Percentiles rank a stretch among this genome's conserved stretches.
These are phyloP conservation scores for Zygosaccharomyces pseudorouxii DNA, from an alignment of 805 yeast species.

Conservation along the genomic window DNA sequence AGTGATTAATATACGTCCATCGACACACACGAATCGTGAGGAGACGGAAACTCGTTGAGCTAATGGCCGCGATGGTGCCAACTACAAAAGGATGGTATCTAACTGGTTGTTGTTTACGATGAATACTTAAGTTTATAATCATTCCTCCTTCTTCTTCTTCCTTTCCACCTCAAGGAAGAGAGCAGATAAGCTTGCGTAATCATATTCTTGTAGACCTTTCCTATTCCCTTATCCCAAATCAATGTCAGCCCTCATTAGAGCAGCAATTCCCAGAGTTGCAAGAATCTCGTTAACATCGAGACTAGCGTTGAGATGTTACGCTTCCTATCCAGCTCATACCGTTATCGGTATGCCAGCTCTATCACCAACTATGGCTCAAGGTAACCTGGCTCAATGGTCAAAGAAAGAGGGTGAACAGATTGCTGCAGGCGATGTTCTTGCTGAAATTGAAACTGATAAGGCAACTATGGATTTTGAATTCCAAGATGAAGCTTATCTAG, in stretches of 20 bases:
- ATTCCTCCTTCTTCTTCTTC: not conserved
- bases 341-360: slow-evolving; percentile 97
- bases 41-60: not conserved
- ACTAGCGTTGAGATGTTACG: slow-evolving; percentile 33
- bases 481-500: slow-evolving; percentile 93
- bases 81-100: slow-evolving; percentile 5
- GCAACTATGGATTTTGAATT: slow-evolving; percentile 98
- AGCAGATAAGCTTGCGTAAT: not conserved
- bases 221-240: slow-evolving; percentile 4
- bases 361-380: slow-evolving; percentile 99
- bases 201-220: slow-evolving; percentile 1
- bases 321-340: slow-evolving; percentile 71
- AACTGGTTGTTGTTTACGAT: not conserved
- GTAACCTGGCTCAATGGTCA: slow-evolving; percentile 85
- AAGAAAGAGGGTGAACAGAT: slow-evolving; percentile 86
- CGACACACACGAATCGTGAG: slow-evolving; percentile 2
- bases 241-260: slow-evolving; percentile 32
- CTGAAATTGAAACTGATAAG: slow-evolving; percentile 96
- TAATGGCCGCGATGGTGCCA: slow-evolving; percentile 3
- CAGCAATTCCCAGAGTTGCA: slow-evolving; percentile 26
- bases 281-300: slow-evolving; percentile 17
- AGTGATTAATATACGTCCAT: not conserved
- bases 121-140: not conserved
- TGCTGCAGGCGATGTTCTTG: slow-evolving; percentile 88
- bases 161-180: not conserved